Conservation (phyloP, 768 basidiomycete species). For the Leccinum arenicola region DNA sequence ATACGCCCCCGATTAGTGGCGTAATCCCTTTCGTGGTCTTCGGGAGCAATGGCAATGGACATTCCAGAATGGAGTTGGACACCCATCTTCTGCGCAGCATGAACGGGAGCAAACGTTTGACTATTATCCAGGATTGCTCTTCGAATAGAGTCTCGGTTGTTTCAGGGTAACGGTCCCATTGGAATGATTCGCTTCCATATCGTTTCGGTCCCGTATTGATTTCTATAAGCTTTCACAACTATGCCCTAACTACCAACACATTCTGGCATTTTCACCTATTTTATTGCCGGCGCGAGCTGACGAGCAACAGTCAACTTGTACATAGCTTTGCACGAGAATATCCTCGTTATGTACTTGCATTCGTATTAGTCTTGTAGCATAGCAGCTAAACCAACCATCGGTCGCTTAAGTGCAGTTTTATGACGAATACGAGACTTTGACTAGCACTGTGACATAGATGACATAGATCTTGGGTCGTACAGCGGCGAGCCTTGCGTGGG, state of each 20-base stretch:
- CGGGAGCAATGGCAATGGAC: constrained; percentile 47
- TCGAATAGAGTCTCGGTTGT: constrained; percentile 19
- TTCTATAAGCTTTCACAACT: constrained; percentile 10
- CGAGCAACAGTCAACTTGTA: constrained; percentile 8
- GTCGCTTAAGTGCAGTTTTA: not conserved
- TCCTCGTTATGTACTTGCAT: constrained; percentile 6
- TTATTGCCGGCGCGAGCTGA: constrained; percentile 2
- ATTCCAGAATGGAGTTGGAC: constrained; percentile 24
- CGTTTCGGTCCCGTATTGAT: not conserved
- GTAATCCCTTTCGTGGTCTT: constrained; percentile 49
- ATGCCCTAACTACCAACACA: constrained; percentile 5
- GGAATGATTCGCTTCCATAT: not conserved
- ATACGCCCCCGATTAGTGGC: constrained; percentile 33
- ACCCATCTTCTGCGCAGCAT: constrained; percentile 27
- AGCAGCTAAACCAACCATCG: constrained; percentile 13
- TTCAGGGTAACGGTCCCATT: not conserved
- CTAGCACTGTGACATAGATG: not conserved
- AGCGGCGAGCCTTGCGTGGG: constrained; percentile 15
- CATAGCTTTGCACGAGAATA: constrained; percentile 1
- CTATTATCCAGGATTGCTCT: constrained; percentile 25
- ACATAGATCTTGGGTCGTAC: too few species aligned
- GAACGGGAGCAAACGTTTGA: constrained; percentile 28
- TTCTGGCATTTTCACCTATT: not conserved
- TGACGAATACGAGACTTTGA: not conserved
- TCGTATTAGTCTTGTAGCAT: constrained; percentile 23